A percentile compares a stretch with the other conserved stretches of the same genome.
phyloP scores from a whole-genome alignment of 805 yeast species.

The Pichia ethanolica region DNA sequence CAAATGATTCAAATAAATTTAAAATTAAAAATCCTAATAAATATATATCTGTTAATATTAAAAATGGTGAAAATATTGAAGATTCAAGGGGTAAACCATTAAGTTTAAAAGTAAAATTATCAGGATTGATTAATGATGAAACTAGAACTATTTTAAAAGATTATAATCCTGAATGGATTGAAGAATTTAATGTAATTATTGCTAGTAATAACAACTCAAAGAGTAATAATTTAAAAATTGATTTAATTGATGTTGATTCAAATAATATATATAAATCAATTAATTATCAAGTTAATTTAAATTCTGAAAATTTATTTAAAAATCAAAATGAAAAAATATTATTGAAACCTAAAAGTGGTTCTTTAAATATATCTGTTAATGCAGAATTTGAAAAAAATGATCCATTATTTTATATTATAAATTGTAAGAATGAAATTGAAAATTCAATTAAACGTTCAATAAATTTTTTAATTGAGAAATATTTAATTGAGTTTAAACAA shows the following conservation, averaged over 20 bases:
- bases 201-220: conserved; percentile 2
- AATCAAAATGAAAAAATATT: conserved; percentile 17
- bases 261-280: conserved; percentile 10
- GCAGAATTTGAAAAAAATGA: conserved; percentile 77
- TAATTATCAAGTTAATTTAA: conserved; percentile 7
- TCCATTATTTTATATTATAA: conserved; percentile 74
- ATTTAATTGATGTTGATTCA: conserved; percentile 15
- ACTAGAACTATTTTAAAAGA: conserved; percentile 59
- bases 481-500: conserved; percentile 50
- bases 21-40: conserved; percentile 8
- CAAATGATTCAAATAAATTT: neutral
- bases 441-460: conserved; percentile 62
- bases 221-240: conserved; percentile 9
- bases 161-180: conserved; percentile 78
- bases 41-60: conserved; percentile 19
- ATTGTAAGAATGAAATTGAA: conserved; percentile 57
- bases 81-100: conserved; percentile 24
- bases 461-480: conserved; percentile 64
- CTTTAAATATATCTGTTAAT: conserved; percentile 55
- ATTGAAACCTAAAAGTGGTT: conserved; percentile 39
- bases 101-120: conserved; percentile 18
- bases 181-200: conserved; percentile 55
- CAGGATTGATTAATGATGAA: conserved; percentile 28
- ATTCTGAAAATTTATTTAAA: conserved; percentile 2
- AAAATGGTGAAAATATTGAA: conserved; percentile 27